Evolutionary conservation across 2,329 filamentous ascomycete species (phyloP).

Genomic region (Lasiodiplodia theobromae): DNA sequence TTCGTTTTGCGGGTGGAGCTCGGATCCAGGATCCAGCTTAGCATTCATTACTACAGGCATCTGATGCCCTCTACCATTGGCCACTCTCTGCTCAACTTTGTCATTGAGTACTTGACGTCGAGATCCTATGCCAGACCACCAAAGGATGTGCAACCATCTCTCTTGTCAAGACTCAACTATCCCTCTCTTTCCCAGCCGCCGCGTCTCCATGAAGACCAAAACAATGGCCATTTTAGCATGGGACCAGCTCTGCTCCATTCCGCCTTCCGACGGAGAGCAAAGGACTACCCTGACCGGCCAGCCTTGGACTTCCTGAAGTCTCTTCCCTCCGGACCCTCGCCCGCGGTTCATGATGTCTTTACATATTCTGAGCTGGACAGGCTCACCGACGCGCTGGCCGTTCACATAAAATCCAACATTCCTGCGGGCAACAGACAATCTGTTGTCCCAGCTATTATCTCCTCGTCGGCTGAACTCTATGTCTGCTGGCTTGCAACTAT

Average conservation of each 20-base stretch:
- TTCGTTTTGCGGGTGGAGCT: slow-evolving; percentile 26
- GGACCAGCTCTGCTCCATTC: slow-evolving; percentile 19
- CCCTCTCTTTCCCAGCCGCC: slow-evolving; percentile 25
- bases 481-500: slow-evolving; percentile 74
- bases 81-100: slow-evolving; percentile 13
- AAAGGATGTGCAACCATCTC: background rate
- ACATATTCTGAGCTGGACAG: slow-evolving; percentile 26
- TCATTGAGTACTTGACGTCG: slow-evolving; percentile 3
- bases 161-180: slow-evolving; percentile 23
- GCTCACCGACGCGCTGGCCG: slow-evolving; percentile 23
- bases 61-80: slow-evolving; percentile 21
- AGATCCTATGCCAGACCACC: background rate
- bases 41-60: slow-evolving; percentile 14
- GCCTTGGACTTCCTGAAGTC: slow-evolving; percentile 26
- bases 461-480: slow-evolving; percentile 70
- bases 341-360: slow-evolving; percentile 13
- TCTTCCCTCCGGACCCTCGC: slow-evolving; percentile 3
- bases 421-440: background rate
- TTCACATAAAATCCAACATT: slow-evolving; percentile 4
- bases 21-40: slow-evolving; percentile 11
- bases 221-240: background rate
- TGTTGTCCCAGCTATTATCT: slow-evolving; percentile 21
- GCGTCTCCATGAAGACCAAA: slow-evolving; percentile 12
- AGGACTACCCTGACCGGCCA: slow-evolving; percentile 17
- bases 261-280: slow-evolving; percentile 17